Base-by-base conservation (phyloP, 2,329 filamentous ascomycete genomes). In the Metarhizium robertsii region DNA sequence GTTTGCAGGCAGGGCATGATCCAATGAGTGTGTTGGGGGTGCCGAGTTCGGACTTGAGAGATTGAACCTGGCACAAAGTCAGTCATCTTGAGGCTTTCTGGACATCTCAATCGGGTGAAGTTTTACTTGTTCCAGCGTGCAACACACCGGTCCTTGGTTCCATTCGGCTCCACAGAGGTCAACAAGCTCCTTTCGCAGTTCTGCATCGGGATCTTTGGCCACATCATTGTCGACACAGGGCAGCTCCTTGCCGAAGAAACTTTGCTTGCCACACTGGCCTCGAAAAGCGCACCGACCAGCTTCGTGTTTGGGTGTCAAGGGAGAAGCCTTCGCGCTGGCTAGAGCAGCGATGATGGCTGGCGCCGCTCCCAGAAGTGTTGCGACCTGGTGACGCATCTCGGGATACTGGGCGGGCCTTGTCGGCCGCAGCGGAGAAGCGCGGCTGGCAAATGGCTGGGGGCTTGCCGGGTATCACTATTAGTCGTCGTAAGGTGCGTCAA, bases 1-100 rank as follows among this genome's bases (percentile, higher is more conserved):
- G 87, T 72, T 94, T 95, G 80, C 94, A 99, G 36, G 95, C 94
- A 2, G 94, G 94, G 69, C 94, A 99, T 10, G 91, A 90, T 30
- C 91, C 86, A 68, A 99, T 91, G 66, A 99, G 87, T 57, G 87
- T 85, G 63, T 92, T 90, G 2, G 91, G 92, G 25, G 90, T 90
- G 62, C 89, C 87, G 56, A 99, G 80, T 66, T 96, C 95, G 58
- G 83, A 86, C 64, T 89, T 86, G 59, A 99, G 83, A 1, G 87
- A 79, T 63, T 88, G 82, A 55, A 99, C 78, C 87, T 92, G 65
- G 29, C 48, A 14, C 5, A 3, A 38, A 20, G 7, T 38, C 25
- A 43, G n/a, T 4, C 43, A 6, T 43, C 52, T 40, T 52, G 53
- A 10, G 30, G 32, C 40, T 2, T 3, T 16, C 6, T 11, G 6